A percentile compares a stretch with the other conserved stretches of the same genome.
Conservation (phyloP, 116 monocot species). For the Posidonia oceanica region DNA sequence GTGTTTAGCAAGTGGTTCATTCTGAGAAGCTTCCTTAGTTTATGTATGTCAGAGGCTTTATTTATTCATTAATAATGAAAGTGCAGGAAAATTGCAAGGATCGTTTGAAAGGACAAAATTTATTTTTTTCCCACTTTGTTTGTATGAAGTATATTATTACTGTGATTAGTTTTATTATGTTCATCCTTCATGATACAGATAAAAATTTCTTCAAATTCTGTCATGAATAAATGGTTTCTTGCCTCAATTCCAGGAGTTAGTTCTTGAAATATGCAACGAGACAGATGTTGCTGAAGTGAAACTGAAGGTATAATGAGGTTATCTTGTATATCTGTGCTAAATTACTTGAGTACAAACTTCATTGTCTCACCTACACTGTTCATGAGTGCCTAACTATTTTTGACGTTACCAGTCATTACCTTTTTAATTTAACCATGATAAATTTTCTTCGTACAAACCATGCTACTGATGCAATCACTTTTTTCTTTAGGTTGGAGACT, state of each 20-base stretch:
- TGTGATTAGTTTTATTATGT: not conserved
- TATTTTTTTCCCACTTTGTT: not conserved
- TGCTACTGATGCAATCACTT: not conserved
- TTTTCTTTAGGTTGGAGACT: constrained; percentile 52
- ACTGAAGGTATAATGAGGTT: constrained; percentile 43
- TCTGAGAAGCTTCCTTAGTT: too few species aligned
- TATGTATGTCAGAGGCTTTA: too few species aligned
- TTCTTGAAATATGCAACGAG: constrained; percentile 65
- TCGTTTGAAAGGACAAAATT: not conserved
- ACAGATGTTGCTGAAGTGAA: constrained; percentile 66
- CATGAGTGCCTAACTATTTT: too few species aligned
- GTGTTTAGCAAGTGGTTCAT: too few species aligned
- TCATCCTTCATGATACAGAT: not conserved
- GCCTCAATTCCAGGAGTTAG: constrained; percentile 37
- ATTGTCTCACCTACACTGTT: not conserved
- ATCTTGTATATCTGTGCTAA: not conserved
- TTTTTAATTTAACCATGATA: not conserved
- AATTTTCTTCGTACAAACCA: not conserved
- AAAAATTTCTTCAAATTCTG: not conserved
- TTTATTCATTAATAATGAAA: too few species aligned
- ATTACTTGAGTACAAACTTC: not conserved
- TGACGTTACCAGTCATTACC: too few species aligned
- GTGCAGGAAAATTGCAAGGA: too few species aligned
- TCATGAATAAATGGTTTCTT: constrained; percentile 7
- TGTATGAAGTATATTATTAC: not conserved